Evolutionary conservation across 768 basidiomycete genomes (phyloP).

Genomic region (Glaciozyma martinii): DNA sequence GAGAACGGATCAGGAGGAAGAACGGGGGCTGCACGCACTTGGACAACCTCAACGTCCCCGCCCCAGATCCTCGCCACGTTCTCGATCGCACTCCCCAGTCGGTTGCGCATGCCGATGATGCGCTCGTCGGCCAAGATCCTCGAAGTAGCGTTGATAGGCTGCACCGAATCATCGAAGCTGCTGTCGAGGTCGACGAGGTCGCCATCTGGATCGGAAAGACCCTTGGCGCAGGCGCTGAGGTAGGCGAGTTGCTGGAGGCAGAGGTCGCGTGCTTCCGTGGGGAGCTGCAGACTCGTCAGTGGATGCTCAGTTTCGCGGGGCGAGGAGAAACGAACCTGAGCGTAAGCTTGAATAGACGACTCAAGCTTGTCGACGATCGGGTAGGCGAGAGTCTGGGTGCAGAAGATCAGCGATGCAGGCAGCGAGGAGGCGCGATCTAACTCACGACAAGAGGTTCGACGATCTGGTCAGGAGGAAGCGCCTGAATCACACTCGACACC

Average conservation of each 20-base stretch:
- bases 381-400: constrained; percentile 33
- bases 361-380: constrained; percentile 37
- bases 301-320: no score
- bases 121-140: constrained; percentile 22
- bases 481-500: constrained; percentile 44
- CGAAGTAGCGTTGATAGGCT: constrained; percentile 27
- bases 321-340: background rate
- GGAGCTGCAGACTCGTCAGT: background rate
- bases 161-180: constrained; percentile 28
- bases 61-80: constrained; percentile 37
- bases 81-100: constrained; percentile 35
- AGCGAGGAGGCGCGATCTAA: background rate
- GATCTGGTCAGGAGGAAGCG: constrained; percentile 37
- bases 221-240: constrained; percentile 43
- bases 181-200: constrained; percentile 41
- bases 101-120: constrained; percentile 33
- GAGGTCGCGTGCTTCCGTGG: constrained; percentile 34
- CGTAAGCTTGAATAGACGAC: constrained; percentile 9
- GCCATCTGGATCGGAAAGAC: constrained; percentile 42
- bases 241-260: constrained; percentile 38
- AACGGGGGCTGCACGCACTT: constrained; percentile 32
- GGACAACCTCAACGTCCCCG: constrained; percentile 39
- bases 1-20: background rate
- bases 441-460: constrained; percentile 40
- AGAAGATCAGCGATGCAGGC: background rate